phyloP scores from a whole-genome alignment of 1,139 yeast genomes.

The Diutina rugosa region DNA sequence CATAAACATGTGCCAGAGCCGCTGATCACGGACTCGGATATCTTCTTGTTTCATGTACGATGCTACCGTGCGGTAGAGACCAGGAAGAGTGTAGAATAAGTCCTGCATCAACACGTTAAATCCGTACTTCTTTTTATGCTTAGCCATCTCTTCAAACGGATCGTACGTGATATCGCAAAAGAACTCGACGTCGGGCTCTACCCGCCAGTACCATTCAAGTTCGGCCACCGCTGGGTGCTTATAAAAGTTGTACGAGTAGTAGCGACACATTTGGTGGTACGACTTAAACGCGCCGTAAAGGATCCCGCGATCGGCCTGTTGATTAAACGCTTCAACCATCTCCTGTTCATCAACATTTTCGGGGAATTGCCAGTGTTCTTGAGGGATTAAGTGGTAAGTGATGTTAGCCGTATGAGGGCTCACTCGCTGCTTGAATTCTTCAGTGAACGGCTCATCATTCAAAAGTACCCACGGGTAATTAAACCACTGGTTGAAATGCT shows the following conservation, averaged over 20 bases:
- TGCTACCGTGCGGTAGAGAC: constrained; percentile 57
- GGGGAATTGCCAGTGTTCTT: constrained; percentile 8
- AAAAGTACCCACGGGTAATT: constrained; percentile 1
- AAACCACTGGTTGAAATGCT: constrained; percentile 2
- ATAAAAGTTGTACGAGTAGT: constrained; percentile 68
- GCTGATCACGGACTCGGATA: constrained; percentile 29
- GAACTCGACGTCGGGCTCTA: constrained; percentile 83
- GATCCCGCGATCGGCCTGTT: constrained; percentile 70
- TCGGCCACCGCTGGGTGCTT: constrained; percentile 56
- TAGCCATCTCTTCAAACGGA: constrained; percentile 74
- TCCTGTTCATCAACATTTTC: constrained; percentile 14
- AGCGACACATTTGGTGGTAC: constrained; percentile 64
- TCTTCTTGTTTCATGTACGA: constrained; percentile 37
- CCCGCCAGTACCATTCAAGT: constrained; percentile 88
- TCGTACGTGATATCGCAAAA: constrained; percentile 86
- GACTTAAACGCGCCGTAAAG: constrained; percentile 72
- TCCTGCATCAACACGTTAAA: constrained; percentile 70
- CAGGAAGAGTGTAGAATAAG: constrained; percentile 67
- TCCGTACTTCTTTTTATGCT: constrained; percentile 61
- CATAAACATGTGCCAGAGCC: constrained; percentile 44
- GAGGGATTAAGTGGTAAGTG: constrained; percentile 6
- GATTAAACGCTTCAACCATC: constrained; percentile 39
- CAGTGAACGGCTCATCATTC: constrained; percentile 6
- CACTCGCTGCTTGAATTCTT: constrained; percentile 6
- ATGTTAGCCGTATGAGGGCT: constrained; percentile 5